phyloP scores from a whole-genome alignment of 306 rosid genomes.

The Vigna radiata region DNA sequence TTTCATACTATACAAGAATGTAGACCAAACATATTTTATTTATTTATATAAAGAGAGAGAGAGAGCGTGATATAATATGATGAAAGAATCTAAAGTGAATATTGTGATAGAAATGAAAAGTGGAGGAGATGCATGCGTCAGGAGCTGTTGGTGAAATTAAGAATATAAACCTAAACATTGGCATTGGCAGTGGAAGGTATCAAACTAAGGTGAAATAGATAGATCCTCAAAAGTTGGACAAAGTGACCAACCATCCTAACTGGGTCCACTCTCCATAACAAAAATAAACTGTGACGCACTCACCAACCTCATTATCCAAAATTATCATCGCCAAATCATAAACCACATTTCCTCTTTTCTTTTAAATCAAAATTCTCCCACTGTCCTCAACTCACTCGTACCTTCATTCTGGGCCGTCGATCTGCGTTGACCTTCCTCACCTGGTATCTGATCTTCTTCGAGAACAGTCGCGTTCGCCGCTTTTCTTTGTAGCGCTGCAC shows the following conservation, averaged over 20 bases:
- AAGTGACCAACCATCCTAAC: slow-evolving; percentile 31
- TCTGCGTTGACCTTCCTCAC: slow-evolving; percentile 86
- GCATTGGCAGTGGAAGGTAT: neutral
- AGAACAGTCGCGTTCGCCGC: slow-evolving; percentile 74
- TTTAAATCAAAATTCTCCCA: slow-evolving; percentile 28
- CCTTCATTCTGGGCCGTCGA: slow-evolving; percentile 96
- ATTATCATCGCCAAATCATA: slow-evolving; percentile 40
- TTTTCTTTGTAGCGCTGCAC: slow-evolving; percentile 82
- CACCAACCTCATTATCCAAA: slow-evolving; percentile 38
- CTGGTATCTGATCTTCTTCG: slow-evolving; percentile 89
- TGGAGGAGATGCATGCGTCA: too few species aligned
- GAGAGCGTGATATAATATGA: neutral
- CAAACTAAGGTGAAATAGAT: slow-evolving; percentile 25
- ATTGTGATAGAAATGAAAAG: neutral
- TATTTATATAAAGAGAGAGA: too few species aligned
- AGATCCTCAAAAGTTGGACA: slow-evolving; percentile 55
- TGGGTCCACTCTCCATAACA: slow-evolving; percentile 52
- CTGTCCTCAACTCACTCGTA: slow-evolving; percentile 43
- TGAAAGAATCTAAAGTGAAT: slow-evolving; percentile 35
- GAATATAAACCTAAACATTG: neutral
- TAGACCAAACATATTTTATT: neutral
- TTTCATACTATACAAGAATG: too few species aligned
- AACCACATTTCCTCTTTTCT: slow-evolving; percentile 23
- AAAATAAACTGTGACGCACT: slow-evolving; percentile 28
- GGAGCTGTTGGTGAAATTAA: neutral